Conservation (phyloP, 1,139 yeast species). For the Candida neerlandica region DNA sequence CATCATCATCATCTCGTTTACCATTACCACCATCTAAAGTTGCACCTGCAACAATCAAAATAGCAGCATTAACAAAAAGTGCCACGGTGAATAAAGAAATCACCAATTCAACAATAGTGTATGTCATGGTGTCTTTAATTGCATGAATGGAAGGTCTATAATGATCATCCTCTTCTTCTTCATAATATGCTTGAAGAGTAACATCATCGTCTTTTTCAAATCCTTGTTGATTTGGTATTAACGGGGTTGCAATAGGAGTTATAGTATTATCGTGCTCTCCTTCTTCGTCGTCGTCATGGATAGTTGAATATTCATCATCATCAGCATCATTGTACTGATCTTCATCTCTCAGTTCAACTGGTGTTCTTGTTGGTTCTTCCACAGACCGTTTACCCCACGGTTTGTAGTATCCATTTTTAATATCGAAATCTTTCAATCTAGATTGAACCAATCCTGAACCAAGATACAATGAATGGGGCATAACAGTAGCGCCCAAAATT, state of each 20-base stretch:
- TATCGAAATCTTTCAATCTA: conserved; percentile 79
- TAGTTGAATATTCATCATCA: background rate
- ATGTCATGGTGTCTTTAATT: conserved; percentile 65
- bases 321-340: no score
- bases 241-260: conserved; percentile 15
- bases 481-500: conserved; percentile 93
- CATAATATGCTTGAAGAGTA: conserved; percentile 14
- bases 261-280: conserved; percentile 11
- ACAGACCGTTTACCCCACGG: conserved; percentile 19
- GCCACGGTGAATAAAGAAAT: conserved; percentile 75
- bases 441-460: conserved; percentile 96
- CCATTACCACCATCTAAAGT: conserved; percentile 41
- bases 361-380: conserved; percentile 5
- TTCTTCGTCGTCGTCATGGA: background rate
- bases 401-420: conserved; percentile 56
- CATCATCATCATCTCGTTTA: conserved; percentile 18
- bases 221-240: conserved; percentile 6
- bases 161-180: conserved; percentile 27
- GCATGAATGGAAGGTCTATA: conserved; percentile 72
- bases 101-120: conserved; percentile 66
- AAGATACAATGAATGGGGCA: conserved; percentile 93
- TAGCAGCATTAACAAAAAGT: conserved; percentile 77
- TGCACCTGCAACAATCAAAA: conserved; percentile 75
- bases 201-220: conserved; percentile 34
- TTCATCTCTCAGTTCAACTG: background rate